These are phyloP conservation scores for sorghum (Sorghum bicolor) DNA, from an alignment of 176 grass and related monocot species.

Conservation along the genomic window DNA sequence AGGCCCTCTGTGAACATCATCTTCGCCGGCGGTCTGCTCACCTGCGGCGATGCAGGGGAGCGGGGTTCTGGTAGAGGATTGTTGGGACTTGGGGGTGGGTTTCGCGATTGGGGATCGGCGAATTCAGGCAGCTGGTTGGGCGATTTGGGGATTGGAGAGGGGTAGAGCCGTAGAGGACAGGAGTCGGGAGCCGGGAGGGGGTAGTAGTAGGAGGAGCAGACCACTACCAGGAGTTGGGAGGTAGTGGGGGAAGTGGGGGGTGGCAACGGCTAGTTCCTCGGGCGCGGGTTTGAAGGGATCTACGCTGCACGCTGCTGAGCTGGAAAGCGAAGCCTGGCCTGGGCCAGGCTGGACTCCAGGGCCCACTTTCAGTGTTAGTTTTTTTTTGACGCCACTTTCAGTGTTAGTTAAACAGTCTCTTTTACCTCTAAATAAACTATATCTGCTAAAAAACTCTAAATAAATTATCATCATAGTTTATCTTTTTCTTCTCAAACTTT, in stretches of 20 bases:
- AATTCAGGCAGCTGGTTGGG: not conserved
- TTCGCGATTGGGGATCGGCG: not conserved
- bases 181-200: not conserved
- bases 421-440: too few species aligned
- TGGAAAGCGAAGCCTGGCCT: not conserved
- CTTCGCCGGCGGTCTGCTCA: not conserved
- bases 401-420: not conserved
- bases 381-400: too few species aligned
- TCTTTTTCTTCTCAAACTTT: too few species aligned
- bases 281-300: conserved; percentile 39
- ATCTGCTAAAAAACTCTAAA: too few species aligned
- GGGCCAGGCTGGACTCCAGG: not conserved
- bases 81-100: not conserved
- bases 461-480: too few species aligned
- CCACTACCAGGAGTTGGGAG: not conserved
- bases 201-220: not conserved
- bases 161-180: not conserved
- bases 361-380: not conserved
- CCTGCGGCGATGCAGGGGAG: not conserved
- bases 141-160: conserved; percentile 22
- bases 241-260: conserved; percentile 19
- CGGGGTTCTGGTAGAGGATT: not conserved
- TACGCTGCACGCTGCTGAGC: conserved; percentile 13
- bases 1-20: conserved; percentile 95
- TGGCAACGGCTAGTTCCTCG: conserved; percentile 65